Conservation (phyloP, 116 monocot genomes). For the Phalaenopsis hybrid region DNA sequence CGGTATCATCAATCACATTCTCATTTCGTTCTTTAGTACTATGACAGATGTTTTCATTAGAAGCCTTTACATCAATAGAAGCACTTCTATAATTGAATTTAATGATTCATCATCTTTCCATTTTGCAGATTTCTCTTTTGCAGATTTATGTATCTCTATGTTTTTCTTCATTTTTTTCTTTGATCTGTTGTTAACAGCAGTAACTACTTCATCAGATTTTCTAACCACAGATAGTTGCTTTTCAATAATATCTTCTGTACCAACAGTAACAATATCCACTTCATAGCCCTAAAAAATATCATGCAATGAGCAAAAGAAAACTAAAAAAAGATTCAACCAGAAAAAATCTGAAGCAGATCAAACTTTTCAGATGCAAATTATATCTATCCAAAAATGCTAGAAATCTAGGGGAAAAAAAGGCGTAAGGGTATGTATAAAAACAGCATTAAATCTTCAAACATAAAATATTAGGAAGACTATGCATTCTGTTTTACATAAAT, state of each 20-base stretch:
- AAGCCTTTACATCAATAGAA: slow-evolving; percentile 35
- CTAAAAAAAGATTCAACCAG: not conserved
- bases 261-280: slow-evolving; percentile 20
- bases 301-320: not conserved
- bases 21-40: slow-evolving; percentile 13
- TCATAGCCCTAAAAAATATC: slow-evolving; percentile 52
- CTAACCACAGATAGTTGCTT: slow-evolving; percentile 18
- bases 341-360: not conserved
- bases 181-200: slow-evolving; percentile 37
- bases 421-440: no score
- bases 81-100: slow-evolving; percentile 57
- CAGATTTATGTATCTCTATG: slow-evolving; percentile 9
- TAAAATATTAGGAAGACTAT: no score
- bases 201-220: slow-evolving; percentile 17
- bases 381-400: not conserved
- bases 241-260: slow-evolving; percentile 11
- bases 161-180: slow-evolving; percentile 81
- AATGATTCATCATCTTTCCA: slow-evolving; percentile 36
- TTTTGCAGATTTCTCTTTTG: slow-evolving; percentile 2
- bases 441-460: no score
- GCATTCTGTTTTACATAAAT: no score
- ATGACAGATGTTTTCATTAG: slow-evolving; percentile 1
- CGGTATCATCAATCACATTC: slow-evolving; percentile 12
- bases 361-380: not conserved
- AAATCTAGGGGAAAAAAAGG: no score